Evolutionary conservation across 148 eudicot species (phyloP), one percentile per base, ranked within the genome.

Genomic region (Linanthus parryae): DNA sequence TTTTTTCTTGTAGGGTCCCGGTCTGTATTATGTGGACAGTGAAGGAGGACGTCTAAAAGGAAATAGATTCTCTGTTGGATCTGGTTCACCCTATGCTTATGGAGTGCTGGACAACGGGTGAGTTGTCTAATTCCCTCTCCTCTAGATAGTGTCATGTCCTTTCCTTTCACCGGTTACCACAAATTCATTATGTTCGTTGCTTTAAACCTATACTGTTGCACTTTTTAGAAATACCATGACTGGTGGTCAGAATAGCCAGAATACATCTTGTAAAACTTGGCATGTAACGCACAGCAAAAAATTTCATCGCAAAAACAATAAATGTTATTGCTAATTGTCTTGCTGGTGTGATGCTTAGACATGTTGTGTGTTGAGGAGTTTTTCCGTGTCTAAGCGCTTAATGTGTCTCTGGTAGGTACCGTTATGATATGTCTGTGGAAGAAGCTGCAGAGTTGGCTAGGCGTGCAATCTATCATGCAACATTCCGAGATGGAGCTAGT

Each of bases 71-170:
- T 92, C 98, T 35, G 98, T 92, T 75, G 98, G 98, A 40, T 91
- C 98, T 56, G 98, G 98, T 65, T 91, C 98, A 37, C 98, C 96
- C 44, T 91, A 91, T 81, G 98, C 98, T 55, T 91, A 91, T 75
- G 95, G 97, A 76, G 87, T 91, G 21, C 79, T 91, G 65, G 97
- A 91, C 62, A 83, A 70, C 10, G 97, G 95, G 95, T 91, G 26
- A 21, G 83, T 64, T 31, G 7, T n/a, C n/a, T n/a, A 13, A 2
- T 19, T 27, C 15, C 15, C 33, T 26, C 17, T 1, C 17, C 15
- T 48, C 9, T 48, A 18, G 28, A 3, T 14, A 1, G 14, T 25
- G 5, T 11, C 35, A 31, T 31, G 35, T 31, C 35, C 35, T 11
- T 31, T 31, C 35, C 35, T 31, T 31, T 31, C 35, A 5, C 35